Base-by-base conservation (phyloP, 208 protist genomes). In the Leishmania amazonensis region DNA sequence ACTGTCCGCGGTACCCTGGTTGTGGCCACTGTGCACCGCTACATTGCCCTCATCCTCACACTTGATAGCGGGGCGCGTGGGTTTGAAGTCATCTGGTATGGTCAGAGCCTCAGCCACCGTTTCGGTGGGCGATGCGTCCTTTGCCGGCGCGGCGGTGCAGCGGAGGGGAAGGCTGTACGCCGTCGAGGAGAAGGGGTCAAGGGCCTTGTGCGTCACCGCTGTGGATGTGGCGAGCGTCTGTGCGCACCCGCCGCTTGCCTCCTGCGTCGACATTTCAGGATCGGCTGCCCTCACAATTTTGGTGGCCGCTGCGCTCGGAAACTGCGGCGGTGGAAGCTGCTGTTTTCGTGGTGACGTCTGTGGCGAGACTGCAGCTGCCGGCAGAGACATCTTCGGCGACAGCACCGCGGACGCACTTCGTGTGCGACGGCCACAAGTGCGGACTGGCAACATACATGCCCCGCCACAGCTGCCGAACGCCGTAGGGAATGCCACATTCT, bases 401-500 rank as follows among this genome's bases (percentile, higher is more conserved):
- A 42, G 17, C 74, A 42, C 49, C 40, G 67, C 57, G 21, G 80
- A 58, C 21, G 76, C 24, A 19, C 31, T 53, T 40, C 13, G 64
- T 6, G 38, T 31, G 21, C 65, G 82, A 11, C 24, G 45, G 35
- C 62, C 53, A 38, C 78, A 53, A 8, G 75, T 80, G 11, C 83
- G 79, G 47, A 78, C 57, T 2, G 81, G 84, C 57, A 85, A 72
- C 31, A 75, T 64, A 35, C 83, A 83, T 13, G 62, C 58, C 4
- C 72, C 70, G 49, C 78, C 83, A n/a, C 85, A 86, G 62, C 78
- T 81, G 64, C 86, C 87, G 76, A 96, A 94, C 21, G 85, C 68
- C 24, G 81, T 84, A 2, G 92, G 91, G 74, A 97, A 96, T 4
- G 94, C 94, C 9, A 94, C 80, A 17, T 80, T 83, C 82, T 97